Conservation (phyloP, 73 alveolate genomes). For the Tetrahymena elliotti region DNA sequence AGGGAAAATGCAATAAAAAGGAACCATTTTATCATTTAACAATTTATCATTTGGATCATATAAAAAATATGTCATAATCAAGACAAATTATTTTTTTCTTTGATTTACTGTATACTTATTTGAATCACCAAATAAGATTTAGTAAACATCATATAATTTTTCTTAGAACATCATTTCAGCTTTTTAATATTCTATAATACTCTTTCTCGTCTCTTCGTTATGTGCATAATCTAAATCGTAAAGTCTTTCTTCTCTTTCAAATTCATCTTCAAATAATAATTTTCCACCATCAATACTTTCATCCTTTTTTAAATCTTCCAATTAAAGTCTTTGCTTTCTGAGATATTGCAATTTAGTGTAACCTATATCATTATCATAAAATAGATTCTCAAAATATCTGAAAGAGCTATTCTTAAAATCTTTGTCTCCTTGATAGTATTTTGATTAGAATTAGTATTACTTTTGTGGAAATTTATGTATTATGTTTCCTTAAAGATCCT, state of each 20-base stretch:
- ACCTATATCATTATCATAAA: background rate
- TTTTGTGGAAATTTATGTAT: background rate
- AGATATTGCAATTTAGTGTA: background rate
- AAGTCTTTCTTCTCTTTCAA: background rate
- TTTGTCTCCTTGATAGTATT: background rate
- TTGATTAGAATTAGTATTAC: background rate
- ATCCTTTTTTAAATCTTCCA: background rate
- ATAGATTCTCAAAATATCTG: background rate
- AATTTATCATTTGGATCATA: background rate
- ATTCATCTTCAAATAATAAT: background rate
- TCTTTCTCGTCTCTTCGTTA: background rate
- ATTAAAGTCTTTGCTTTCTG: background rate
- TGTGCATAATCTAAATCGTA: background rate
- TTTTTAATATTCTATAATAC: background rate
- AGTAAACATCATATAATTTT: background rate
- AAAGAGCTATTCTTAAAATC: background rate
- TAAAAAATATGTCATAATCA: background rate
- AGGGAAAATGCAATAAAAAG: background rate
- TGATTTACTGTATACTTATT: background rate
- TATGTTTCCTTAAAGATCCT: background rate
- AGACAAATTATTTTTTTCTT: background rate
- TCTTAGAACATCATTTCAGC: background rate
- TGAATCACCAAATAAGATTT: background rate
- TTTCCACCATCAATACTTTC: background rate
- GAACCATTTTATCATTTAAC: background rate